Evolutionary conservation across 352 stramenopile genomes (phyloP), one percentile per base, ranked within the genome.

Genomic region (Proteromonas lacertae): DNA sequence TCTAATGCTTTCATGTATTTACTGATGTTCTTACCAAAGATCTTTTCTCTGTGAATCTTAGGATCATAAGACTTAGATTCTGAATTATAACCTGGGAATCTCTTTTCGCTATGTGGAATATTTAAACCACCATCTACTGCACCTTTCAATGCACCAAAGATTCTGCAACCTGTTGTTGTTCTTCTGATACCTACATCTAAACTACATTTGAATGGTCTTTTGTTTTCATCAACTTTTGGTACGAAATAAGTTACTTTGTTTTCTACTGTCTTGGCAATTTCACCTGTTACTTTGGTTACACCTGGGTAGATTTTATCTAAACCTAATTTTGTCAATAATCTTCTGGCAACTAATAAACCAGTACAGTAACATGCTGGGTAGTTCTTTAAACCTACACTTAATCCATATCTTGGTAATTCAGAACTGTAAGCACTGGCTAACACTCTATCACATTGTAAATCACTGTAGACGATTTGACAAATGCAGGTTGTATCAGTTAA

Each of bases 1-100:
- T 92, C 77, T 17, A 98, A 64, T 54, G 93, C 81, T 58, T 93
- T 83, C 82, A 98, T 98, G 73, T 95, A 92, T 54, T 95, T 83
- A 33, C 66, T 64, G 19, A 98, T 64, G 60, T 94, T 80, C 41
- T 83, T 62, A 41, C 80, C 86, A 51, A 93, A 89, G 74, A 95
- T 98, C 35, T 74, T 76, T 57, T 92, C 75, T 45, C 70, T 70
- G 66, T 93, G 81, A 47, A 81, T 80, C 48, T 93, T 77, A 36
- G 81, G 78, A 55, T 96, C 83, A 64, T 93, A 95, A 47, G 69
- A 66, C 69, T 96, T 95, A 59, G 83, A 66, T 52, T 96, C 81
- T 42, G 73, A 66, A 59, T 90, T 82, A 63, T 96, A 98, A 41
- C 86, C 86, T 29, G 82, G 81, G 73, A 98, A 98, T 46, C 83